Conservation (phyloP, 139 green algal species). For the Bryopsis sp. region DNA sequence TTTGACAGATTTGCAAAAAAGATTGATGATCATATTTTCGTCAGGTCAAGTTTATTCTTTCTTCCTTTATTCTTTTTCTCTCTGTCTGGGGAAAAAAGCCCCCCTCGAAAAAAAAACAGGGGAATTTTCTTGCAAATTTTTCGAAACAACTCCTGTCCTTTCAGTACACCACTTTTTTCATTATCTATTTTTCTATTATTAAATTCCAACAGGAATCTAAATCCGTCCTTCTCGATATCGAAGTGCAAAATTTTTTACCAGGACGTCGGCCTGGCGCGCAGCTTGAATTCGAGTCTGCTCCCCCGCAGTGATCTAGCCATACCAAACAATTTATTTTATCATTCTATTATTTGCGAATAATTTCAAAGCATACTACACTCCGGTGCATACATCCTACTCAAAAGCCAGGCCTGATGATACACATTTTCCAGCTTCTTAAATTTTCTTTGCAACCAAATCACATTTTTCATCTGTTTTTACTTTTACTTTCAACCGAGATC, state of each 20-base stretch:
- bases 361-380: too few species aligned
- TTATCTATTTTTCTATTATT: background rate
- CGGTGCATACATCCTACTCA: too few species aligned
- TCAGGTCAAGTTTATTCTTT: background rate
- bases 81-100: background rate
- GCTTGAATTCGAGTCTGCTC: conserved; percentile 22
- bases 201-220: too few species aligned
- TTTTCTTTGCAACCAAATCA: too few species aligned
- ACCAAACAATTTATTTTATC: too few species aligned
- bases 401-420: too few species aligned
- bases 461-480: too few species aligned
- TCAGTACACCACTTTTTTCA: background rate
- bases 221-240: background rate
- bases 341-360: too few species aligned
- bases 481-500: too few species aligned
- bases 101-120: background rate
- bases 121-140: background rate
- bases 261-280: conserved; percentile 1
- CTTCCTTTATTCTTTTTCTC: background rate
- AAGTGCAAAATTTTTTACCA: background rate
- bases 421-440: too few species aligned
- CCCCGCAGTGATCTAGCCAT: conserved; percentile 13
- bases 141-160: background rate
- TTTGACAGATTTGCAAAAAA: too few species aligned
- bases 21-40: background rate